Percentiles rank a stretch among this genome's conserved stretches.
phyloP scores from a whole-genome alignment of 1,284 basidiomycete species.

The Trichosporon sp. region DNA sequence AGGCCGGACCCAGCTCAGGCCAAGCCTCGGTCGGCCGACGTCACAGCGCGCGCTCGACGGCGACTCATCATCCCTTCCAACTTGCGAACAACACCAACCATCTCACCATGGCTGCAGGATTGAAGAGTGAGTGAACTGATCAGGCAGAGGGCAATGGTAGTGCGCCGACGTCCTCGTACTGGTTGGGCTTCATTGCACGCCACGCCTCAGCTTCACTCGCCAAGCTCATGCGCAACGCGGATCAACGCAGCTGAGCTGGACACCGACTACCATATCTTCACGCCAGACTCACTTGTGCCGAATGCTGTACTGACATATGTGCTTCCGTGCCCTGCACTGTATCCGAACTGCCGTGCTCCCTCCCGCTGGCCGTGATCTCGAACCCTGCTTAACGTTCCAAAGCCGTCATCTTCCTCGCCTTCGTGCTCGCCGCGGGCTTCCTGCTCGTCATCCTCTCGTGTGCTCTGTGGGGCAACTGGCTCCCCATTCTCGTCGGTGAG shows the following conservation, averaged over 20 bases:
- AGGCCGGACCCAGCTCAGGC: neutral
- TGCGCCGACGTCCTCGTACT: neutral
- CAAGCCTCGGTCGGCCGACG: neutral
- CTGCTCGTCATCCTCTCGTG: constrained; percentile 96
- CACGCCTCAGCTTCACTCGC: too few relatives aligned
- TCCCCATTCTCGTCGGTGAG: constrained; percentile 92
- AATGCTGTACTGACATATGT: neutral
- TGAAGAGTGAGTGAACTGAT: constrained; percentile 33
- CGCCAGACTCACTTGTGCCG: too few relatives aligned
- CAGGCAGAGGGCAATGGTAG: neutral
- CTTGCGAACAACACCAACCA: neutral
- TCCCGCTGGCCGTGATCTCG: too few relatives aligned
- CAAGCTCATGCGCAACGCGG: too few relatives aligned
- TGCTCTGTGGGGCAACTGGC: constrained; percentile 94
- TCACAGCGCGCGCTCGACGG: neutral
- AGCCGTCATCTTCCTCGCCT: constrained; percentile 92
- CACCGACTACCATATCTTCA: too few relatives aligned
- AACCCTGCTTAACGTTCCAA: neutral
- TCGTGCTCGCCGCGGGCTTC: constrained; percentile 94
- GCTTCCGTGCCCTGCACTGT: too few relatives aligned
- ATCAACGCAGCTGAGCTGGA: too few relatives aligned
- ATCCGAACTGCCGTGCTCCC: too few relatives aligned
- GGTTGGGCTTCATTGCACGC: too few relatives aligned
- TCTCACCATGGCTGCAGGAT: constrained; percentile 36
- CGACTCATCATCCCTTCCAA: neutral